phyloP scores from a whole-genome alignment of 805 yeast species.

The Millerozyma miso region DNA sequence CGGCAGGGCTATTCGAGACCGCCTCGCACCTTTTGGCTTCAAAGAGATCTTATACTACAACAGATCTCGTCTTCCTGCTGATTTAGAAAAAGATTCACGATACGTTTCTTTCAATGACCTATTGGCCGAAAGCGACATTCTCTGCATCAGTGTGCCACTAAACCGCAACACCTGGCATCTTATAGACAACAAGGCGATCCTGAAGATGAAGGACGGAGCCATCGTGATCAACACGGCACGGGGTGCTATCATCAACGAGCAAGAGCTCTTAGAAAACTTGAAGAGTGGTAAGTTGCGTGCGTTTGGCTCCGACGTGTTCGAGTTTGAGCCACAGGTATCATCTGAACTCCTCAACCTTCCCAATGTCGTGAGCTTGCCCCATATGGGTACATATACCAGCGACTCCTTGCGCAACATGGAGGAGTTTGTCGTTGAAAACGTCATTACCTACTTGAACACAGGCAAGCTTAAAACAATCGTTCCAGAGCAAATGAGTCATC shows the following conservation, averaged over 20 bases:
- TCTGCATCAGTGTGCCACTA: constrained; percentile 75
- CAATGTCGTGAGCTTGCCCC: constrained; percentile 77
- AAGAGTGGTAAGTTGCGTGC: constrained; percentile 61
- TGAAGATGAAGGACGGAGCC: constrained; percentile 73
- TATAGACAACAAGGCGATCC: constrained; percentile 55
- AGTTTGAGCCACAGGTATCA: constrained; percentile 68
- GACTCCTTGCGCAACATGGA: constrained; percentile 84
- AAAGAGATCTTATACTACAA: constrained; percentile 67
- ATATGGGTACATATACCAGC: constrained; percentile 77
- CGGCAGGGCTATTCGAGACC: constrained; percentile 73
- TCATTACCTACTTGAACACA: constrained; percentile 48
- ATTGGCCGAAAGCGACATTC: constrained; percentile 57
- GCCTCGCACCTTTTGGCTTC: constrained; percentile 76
- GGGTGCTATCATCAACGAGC: constrained; percentile 77
- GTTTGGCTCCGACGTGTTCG: constrained; percentile 75
- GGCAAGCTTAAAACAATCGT: constrained; percentile 74
- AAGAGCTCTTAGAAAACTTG: constrained; percentile 50
- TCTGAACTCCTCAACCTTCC: constrained; percentile 58
- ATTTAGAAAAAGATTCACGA: constrained; percentile 64
- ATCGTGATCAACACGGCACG: constrained; percentile 77
- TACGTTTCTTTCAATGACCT: constrained; percentile 72
- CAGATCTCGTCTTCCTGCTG: constrained; percentile 54
- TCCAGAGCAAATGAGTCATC: constrained; percentile 60
- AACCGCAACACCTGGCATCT: constrained; percentile 68
- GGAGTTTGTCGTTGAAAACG: constrained; percentile 67